Conservation (phyloP, 306 rosid genomes). For the Lathyrus aphaca region DNA sequence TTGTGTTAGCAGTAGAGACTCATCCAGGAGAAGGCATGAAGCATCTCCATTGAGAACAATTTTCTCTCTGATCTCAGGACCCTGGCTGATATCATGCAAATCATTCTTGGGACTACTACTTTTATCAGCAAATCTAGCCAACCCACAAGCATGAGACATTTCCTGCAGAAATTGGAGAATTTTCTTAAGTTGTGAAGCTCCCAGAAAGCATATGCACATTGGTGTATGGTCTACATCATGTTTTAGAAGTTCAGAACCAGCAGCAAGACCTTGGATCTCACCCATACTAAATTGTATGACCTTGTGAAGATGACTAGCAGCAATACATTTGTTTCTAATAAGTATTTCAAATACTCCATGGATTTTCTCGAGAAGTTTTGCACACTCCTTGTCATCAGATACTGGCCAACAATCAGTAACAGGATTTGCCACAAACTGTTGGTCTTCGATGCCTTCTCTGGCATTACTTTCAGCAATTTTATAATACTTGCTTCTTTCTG, state of each 20-base stretch:
- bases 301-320: conserved; percentile 80
- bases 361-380: conserved; percentile 82
- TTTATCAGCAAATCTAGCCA: conserved; percentile 73
- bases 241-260: conserved; percentile 78
- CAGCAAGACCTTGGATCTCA: conserved; percentile 73
- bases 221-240: conserved; percentile 81
- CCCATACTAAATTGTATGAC: conserved; percentile 80
- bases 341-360: conserved; percentile 71
- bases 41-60: conserved; percentile 85
- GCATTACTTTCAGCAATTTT: conserved; percentile 47
- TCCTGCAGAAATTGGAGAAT: conserved; percentile 91
- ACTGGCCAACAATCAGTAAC: conserved; percentile 70
- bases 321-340: conserved; percentile 75
- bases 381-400: conserved; percentile 79
- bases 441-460: conserved; percentile 49
- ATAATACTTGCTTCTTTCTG: conserved; percentile 46
- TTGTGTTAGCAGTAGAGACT: conserved; percentile 58
- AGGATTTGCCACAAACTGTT: conserved; percentile 46
- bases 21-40: conserved; percentile 75
- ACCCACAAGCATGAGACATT: conserved; percentile 73
- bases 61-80: conserved; percentile 66
- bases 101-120: conserved; percentile 56
- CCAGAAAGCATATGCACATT: conserved; percentile 85
- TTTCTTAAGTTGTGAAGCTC: conserved; percentile 75
- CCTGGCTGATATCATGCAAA: conserved; percentile 45